Conservation (phyloP, 495 filamentous ascomycete species). For the Durotheca rogersii region DNA sequence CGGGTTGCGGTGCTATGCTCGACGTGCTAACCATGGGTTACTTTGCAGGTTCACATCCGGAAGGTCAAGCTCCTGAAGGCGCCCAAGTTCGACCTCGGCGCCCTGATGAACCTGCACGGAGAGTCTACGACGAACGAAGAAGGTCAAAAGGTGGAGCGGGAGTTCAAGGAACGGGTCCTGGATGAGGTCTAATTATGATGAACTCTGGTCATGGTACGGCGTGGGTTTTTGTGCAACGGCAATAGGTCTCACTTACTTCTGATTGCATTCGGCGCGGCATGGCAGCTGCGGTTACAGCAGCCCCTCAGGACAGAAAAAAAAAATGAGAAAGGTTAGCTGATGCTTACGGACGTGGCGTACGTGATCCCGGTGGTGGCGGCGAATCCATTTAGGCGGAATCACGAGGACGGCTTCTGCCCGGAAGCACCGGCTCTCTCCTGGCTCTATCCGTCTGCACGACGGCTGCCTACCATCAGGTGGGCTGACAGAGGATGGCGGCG, state of each 20-base stretch:
- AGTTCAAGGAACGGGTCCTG: conserved; percentile 97
- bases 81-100: conserved; percentile 98
- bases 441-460: too few species aligned
- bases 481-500: too few species aligned
- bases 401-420: too few species aligned
- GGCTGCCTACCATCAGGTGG: too few species aligned
- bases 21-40: conserved; percentile 34
- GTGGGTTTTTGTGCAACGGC: conserved; percentile 52
- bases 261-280: conserved; percentile 60
- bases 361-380: conserved; percentile 1
- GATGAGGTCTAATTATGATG: conserved; percentile 76
- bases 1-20: conserved; percentile 21
- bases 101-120: conserved; percentile 90
- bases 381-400: not conserved
- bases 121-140: conserved; percentile 94
- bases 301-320: conserved; percentile 38
- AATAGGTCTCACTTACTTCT: conserved; percentile 55
- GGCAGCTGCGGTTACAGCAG: conserved; percentile 50
- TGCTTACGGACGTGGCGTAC: conserved; percentile 8
- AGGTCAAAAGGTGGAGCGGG: conserved; percentile 97
- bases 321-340: conserved; percentile 40
- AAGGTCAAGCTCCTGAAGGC: conserved; percentile 99
- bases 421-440: too few species aligned
- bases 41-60: conserved; percentile 89
- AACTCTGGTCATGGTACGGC: conserved; percentile 46